Evolutionary conservation across 2,329 filamentous ascomycete genomes (phyloP), one percentile per base, ranked within the genome.

Genomic region (Apiospora saccharicola): DNA sequence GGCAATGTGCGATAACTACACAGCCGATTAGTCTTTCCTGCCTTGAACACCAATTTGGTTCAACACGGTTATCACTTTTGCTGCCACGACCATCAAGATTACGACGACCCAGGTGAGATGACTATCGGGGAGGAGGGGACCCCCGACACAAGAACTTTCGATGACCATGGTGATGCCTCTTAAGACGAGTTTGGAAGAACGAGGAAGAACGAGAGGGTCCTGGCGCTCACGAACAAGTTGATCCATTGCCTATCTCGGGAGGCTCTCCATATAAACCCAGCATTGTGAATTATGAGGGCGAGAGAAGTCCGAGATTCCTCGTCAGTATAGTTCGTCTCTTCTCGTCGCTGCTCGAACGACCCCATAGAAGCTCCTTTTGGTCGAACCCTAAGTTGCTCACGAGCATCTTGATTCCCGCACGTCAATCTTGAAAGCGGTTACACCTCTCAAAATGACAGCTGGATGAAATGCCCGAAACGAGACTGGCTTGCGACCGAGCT

Each of bases 401-500:
- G 34, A 41, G 13, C 57, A 64, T 64, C 57, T 64, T 14, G 34
- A 8, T 34, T 41, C 57, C 57, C 34, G 30, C 57, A 37, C 22
- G 57, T 41, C 57, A 64, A 64, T 64, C 57, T 41, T 19, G 19
- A 64, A 22, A n/a, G 19, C 34, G 34, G 4, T 24, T 12, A 7
- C 14, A 30, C 30, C 10, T 16, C 26, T 12, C 53, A 14, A 22
- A 16, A 37, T 8, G 30, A 37, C 3, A 37, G 34, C 26, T 12
- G 10, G 34, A 19, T 19, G 2, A 13, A 12, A 10, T 34, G 30
- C 22, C 19, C 34, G 7, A 41, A 41, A 41, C 22, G 10, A 34
- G 34, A 64, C 22, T 14, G 57, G 22, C 22, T 64, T 64, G 57
- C 34, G 57, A 64, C 57, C 57, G 57, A n/a, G 57, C 57, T 41